Evolutionary conservation across 495 filamentous ascomycete species (phyloP).

Genomic region (Daldinia childiae): DNA sequence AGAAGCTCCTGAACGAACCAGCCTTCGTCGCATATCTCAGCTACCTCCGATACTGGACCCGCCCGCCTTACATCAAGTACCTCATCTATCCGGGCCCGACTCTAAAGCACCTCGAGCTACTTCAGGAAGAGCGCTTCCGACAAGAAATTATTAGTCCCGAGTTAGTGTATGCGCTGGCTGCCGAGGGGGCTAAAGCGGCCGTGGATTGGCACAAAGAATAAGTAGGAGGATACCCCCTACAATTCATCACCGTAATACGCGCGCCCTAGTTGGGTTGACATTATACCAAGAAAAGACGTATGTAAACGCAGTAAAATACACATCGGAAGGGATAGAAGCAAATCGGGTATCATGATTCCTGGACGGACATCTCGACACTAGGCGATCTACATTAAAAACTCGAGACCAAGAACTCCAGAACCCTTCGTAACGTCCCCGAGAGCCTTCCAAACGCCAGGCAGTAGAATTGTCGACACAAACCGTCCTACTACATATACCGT

Average conservation of each 20-base stretch:
- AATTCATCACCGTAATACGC: too few relatives aligned
- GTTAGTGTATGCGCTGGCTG: slow-evolving; percentile 69
- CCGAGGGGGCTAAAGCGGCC: slow-evolving; percentile 63
- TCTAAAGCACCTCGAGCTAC: slow-evolving; percentile 79
- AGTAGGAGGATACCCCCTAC: neutral
- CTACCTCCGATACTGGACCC: slow-evolving; percentile 86
- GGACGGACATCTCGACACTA: neutral
- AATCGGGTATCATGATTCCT: slow-evolving; percentile 39
- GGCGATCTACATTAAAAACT: slow-evolving; percentile 16
- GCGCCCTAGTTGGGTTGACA: neutral
- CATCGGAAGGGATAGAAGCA: neutral
- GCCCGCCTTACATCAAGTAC: slow-evolving; percentile 84
- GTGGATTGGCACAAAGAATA: slow-evolving; percentile 58
- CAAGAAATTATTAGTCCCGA: slow-evolving; percentile 82
- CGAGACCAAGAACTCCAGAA: slow-evolving; percentile 27
- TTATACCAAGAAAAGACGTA: neutral
- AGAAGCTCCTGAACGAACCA: slow-evolving; percentile 67
- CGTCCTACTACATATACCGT: neutral
- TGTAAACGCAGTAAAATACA: neutral
- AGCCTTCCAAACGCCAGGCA: slow-evolving; percentile 29
- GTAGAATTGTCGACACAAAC: slow-evolving; percentile 26
- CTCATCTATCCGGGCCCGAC: slow-evolving; percentile 84
- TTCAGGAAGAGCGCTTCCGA: slow-evolving; percentile 85
- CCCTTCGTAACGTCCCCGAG: slow-evolving; percentile 37
- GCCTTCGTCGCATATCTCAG: slow-evolving; percentile 81